Evolutionary conservation across 192 early-diverging fungal genomes (phyloP), one percentile per base, ranked within the genome.

Genomic region (Coemansia sp.): DNA sequence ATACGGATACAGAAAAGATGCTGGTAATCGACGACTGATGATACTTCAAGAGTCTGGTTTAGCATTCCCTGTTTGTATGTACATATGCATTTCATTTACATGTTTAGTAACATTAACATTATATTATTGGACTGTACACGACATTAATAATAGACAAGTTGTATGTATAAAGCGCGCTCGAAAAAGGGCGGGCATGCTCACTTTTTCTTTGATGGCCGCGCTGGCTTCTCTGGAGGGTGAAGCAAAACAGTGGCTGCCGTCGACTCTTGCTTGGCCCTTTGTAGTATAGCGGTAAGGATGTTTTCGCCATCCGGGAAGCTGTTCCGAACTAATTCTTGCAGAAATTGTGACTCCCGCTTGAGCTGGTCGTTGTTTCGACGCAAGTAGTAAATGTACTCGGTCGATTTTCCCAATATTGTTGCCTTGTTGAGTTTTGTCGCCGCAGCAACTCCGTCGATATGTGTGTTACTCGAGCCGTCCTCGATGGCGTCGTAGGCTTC

Each of bases 361-460:
- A 73, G 63, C 67, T 64, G 64, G 50, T 85, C 78, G 57, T 78
- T 79, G 62, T 36, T 68, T 6, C 76, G 53, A 16, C 84, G 78
- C 53, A 85, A 54, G 53, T 85, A 64, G 54, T 81, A 85, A 40
- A 98, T 96, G 78, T 98, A 97, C 77, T 98, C 95, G 0, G 95
- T 95, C 0, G 93, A 90, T 63, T 96, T 96, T 35, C 89, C 84
- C 63, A 98, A 66, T 46, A 98, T 92, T 6, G 95, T 97, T 5
- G 94, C 96, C 76, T 98, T 98, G 85, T 98, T 96, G 21, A 94
- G 84, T 60, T 95, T 93, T 14, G 87, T 93, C 0, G 93, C 94
- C 6, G 88, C 92, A 2, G 91, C 84, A 21, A 96, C 90, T 31
- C 95, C 95, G 62, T 96, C 94, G 16, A 93, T 75, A 57, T 87